Conservation (phyloP, 768 basidiomycete genomes). For the Lyophyllum semitale region DNA sequence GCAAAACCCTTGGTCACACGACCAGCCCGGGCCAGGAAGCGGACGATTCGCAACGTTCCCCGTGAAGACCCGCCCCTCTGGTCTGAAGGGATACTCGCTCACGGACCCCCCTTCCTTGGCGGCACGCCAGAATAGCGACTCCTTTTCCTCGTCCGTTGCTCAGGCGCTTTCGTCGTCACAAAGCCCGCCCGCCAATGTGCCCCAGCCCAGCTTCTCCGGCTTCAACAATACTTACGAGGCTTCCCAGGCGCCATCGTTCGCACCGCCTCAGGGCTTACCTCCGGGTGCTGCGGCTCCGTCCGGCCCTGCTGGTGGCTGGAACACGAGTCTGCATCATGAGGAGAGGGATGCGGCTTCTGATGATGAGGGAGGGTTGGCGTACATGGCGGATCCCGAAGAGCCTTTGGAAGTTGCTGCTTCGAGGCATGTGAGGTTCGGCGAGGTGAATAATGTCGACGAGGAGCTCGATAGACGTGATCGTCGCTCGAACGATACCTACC, state of each 20-base stretch:
- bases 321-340: constrained; percentile 24
- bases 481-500: background rate
- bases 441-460: constrained; percentile 39
- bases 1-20: constrained; percentile 19
- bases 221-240: constrained; percentile 9
- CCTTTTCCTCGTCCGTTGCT: constrained; percentile 38
- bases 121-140: constrained; percentile 25
- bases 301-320: background rate
- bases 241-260: constrained; percentile 23
- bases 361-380: constrained; percentile 38
- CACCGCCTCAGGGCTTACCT: constrained; percentile 41
- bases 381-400: constrained; percentile 34
- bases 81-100: constrained; percentile 24
- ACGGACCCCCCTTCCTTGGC: constrained; percentile 27
- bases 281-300: constrained; percentile 24
- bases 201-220: background rate
- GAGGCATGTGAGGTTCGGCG: constrained; percentile 48
- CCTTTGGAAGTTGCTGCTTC: constrained; percentile 1
- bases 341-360: constrained; percentile 22
- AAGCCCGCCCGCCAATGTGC: constrained; percentile 7
- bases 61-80: constrained; percentile 36
- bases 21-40: constrained; percentile 19
- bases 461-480: constrained; percentile 29
- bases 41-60: constrained; percentile 74
- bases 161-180: constrained; percentile 28